Conservation (phyloP, 257 asterid species). For the Buddleja alternifolia region DNA sequence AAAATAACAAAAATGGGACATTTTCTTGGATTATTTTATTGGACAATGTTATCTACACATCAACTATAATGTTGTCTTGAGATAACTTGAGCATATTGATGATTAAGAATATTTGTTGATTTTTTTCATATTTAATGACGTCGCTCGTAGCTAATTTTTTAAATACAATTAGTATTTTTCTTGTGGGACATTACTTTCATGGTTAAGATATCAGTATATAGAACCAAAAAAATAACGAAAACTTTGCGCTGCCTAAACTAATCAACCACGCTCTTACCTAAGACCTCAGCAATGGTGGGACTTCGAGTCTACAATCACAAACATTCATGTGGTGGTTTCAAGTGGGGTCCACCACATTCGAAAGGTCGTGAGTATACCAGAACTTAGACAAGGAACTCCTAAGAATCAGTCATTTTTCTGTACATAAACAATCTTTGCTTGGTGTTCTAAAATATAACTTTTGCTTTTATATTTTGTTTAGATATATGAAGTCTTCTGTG, state of each 20-base stretch:
- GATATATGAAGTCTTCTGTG: constrained; percentile 78
- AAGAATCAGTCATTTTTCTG: neutral
- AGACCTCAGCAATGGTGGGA: neutral
- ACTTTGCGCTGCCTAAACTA: too few relatives aligned
- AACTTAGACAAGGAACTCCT: too few relatives aligned
- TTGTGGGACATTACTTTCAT: too few relatives aligned
- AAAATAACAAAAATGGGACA: neutral
- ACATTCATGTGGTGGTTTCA: too few relatives aligned
- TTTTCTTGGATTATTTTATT: neutral
- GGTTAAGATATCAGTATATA: too few relatives aligned
- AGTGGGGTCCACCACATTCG: too few relatives aligned
- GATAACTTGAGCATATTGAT: neutral
- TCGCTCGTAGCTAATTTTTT: neutral
- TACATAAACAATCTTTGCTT: neutral
- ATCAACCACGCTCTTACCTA: too few relatives aligned
- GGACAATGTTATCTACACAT: neutral
- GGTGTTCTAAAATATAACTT: constrained; percentile 10
- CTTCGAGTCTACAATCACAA: neutral
- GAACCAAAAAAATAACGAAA: too few relatives aligned
- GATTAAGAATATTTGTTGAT: neutral
- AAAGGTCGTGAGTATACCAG: too few relatives aligned
- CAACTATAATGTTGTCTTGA: neutral
- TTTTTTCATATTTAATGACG: neutral
- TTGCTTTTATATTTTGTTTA: constrained; percentile 34
- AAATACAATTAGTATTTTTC: too few relatives aligned